Evolutionary conservation across 2,329 filamentous ascomycete genomes (phyloP), one percentile per base, ranked within the genome.

Genomic region (Aspergillus clavatus): DNA sequence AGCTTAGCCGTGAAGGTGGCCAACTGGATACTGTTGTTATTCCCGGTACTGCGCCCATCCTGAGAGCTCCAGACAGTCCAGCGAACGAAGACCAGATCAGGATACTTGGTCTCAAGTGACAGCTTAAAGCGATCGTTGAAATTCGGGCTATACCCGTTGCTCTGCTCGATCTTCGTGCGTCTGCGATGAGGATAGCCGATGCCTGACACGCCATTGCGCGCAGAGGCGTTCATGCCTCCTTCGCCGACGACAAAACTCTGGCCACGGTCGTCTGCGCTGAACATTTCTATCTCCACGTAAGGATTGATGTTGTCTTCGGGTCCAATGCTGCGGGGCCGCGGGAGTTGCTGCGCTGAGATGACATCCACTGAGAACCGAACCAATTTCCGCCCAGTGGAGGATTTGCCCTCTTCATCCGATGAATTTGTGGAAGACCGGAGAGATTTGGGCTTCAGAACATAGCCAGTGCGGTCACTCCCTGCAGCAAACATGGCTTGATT

Each of bases 401-500:
- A 62, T 42, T 66, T 64, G 42, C 62, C 54, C 62, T 55, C 58
- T 38, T 59, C 56, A 36, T 57, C 50, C 26, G 50, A 49, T 2
- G 52, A 48, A 4, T 50, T 43, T 6, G n/a, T n/a, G n/a, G 62
- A 56, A 5, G 58, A 47, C 19, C 91, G 86, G 50, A 95, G 81
- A 62, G 90, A 87, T 27, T 83, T 80, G 16, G 93, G 91, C 72
- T 98, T 98, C 42, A 96, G 79, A 11, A 97, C 89, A 60, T 97
- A 98, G 36, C 93, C 93, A 2, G 87, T 87, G 45, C 83, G 81
- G 69, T 96, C 93, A 10, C 80, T 84, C 35, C 89, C 88, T 46
- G 88, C 87, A 38, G 89, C 86, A 63, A 96, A 98, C 93, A 98
- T 97, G 60, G 93, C 93, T 56, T 93, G 87, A 65, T 97, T 97